Percentiles rank a stretch among this genome's conserved stretches.
phyloP scores from a whole-genome alignment of 371 early-diverging fungal species.

The Ordospora colligata region DNA sequence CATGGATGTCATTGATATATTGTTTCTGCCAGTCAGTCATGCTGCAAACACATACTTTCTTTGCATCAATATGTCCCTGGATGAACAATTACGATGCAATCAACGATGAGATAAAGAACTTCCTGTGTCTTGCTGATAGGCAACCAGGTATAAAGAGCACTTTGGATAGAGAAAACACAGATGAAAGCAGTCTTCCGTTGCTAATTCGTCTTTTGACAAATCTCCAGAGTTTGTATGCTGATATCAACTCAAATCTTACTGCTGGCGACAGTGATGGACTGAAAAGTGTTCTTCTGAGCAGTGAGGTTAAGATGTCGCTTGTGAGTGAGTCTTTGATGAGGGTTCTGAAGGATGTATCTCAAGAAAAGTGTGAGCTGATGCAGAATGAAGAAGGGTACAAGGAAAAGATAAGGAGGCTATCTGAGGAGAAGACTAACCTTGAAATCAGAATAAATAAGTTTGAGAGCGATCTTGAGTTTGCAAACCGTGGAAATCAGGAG shows the following conservation, averaged over 20 bases:
- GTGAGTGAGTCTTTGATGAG: slow-evolving; percentile 54
- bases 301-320: slow-evolving; percentile 43
- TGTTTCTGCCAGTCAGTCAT: too few species aligned
- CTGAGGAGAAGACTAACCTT: slow-evolving; percentile 9
- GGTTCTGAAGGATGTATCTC: slow-evolving; percentile 43
- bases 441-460: slow-evolving; percentile 28
- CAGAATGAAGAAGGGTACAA: slow-evolving; percentile 13
- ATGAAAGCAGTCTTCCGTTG: not conserved
- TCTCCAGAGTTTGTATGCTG: slow-evolving; percentile 37
- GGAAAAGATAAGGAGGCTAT: not conserved
- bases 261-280: slow-evolving; percentile 28
- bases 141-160: not conserved
- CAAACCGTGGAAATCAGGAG: slow-evolving; percentile 40
- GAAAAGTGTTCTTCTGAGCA: slow-evolving; percentile 34
- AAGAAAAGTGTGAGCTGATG: slow-evolving; percentile 36
- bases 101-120: slow-evolving; percentile 39
- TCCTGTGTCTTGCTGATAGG: slow-evolving; percentile 12
- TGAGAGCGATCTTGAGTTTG: slow-evolving; percentile 33
- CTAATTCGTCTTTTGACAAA: slow-evolving; percentile 31
- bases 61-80: not conserved
- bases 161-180: not conserved
- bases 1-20: too few species aligned
- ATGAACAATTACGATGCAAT: slow-evolving; percentile 40
- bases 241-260: slow-evolving; percentile 26
- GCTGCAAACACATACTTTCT: too few species aligned